Percentiles rank a stretch among this genome's conserved stretches.
Evolutionary conservation across 2,329 filamentous ascomycete genomes (phyloP).

Genomic region (Xylariomycetidae sp.): DNA sequence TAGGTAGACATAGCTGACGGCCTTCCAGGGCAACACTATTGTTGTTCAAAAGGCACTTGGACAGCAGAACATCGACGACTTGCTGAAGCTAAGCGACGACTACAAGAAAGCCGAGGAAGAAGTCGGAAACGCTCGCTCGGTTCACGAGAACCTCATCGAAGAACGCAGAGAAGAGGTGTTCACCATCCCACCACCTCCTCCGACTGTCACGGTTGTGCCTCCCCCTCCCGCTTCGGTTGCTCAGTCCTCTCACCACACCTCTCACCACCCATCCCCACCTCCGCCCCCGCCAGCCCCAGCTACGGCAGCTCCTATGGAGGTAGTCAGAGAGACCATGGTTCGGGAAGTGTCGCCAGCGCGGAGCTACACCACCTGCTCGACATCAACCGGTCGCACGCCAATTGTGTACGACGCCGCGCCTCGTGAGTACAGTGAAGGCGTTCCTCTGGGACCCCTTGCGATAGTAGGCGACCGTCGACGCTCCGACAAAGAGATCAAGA

Average conservation of each 20-base stretch:
- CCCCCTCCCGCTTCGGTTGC: slow-evolving; percentile 22
- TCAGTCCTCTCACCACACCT: slow-evolving; percentile 7
- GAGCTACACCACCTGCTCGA: slow-evolving; percentile 25
- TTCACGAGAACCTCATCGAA: slow-evolving; percentile 40
- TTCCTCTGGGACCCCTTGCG: slow-evolving; percentile 35
- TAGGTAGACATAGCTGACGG: neutral
- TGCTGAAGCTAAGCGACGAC: slow-evolving; percentile 75
- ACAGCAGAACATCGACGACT: slow-evolving; percentile 85
- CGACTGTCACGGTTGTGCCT: slow-evolving; percentile 21
- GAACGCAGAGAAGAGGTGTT: slow-evolving; percentile 42
- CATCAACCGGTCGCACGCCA: slow-evolving; percentile 30
- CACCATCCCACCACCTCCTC: slow-evolving; percentile 28
- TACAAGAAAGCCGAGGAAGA: slow-evolving; percentile 55
- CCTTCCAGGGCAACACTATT: slow-evolving; percentile 64
- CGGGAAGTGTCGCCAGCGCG: slow-evolving; percentile 45
- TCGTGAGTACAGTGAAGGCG: slow-evolving; percentile 29
- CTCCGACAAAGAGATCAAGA: slow-evolving; percentile 59
- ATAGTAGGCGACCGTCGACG: slow-evolving; percentile 32
- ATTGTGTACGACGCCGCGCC: slow-evolving; percentile 35
- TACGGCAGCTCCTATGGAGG: slow-evolving; percentile 19
- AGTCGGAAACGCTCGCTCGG: slow-evolving; percentile 38
- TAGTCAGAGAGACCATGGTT: slow-evolving; percentile 40
- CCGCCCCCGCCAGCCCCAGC: neutral
- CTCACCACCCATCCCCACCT: slow-evolving; percentile 20
- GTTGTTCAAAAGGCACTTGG: slow-evolving; percentile 79